Conservation (phyloP, 2,329 filamentous ascomycete genomes). For the Alternaria viburni region DNA sequence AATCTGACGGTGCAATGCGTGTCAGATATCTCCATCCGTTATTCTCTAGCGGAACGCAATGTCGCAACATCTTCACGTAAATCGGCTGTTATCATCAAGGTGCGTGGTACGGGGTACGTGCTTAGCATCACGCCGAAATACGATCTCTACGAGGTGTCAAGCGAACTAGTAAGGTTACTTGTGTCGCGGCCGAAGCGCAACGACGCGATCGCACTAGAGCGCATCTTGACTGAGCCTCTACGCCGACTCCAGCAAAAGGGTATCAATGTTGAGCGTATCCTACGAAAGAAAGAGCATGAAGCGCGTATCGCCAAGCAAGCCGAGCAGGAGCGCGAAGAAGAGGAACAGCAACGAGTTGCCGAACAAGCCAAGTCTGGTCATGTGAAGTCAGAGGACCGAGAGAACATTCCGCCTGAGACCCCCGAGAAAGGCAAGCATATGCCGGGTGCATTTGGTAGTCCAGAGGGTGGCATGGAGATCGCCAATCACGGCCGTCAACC, state of each 20-base stretch:
- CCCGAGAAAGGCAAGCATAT: slow-evolving; percentile 41
- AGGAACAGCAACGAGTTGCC: slow-evolving; percentile 58
- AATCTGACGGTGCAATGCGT: slow-evolving; percentile 81
- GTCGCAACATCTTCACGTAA: slow-evolving; percentile 54
- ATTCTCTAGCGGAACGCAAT: slow-evolving; percentile 73
- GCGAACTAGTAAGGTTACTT: slow-evolving; percentile 81
- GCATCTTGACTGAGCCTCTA: slow-evolving; percentile 84
- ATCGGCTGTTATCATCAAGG: slow-evolving; percentile 75
- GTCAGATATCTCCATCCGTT: slow-evolving; percentile 75
- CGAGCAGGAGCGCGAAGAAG: slow-evolving; percentile 72
- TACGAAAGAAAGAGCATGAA: slow-evolving; percentile 86
- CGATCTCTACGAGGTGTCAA: slow-evolving; percentile 91
- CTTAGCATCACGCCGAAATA: slow-evolving; percentile 79
- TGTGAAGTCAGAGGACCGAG: slow-evolving; percentile 15
- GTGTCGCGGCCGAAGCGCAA: slow-evolving; percentile 84
- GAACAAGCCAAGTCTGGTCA: slow-evolving; percentile 39
- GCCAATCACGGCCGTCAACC: slow-evolving; percentile 29
- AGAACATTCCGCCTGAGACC: slow-evolving; percentile 27
- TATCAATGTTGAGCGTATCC: slow-evolving; percentile 95
- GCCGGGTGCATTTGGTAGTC: slow-evolving; percentile 47
- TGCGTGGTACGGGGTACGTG: slow-evolving; percentile 69
- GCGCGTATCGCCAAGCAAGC: slow-evolving; percentile 84
- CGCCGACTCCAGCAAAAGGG: slow-evolving; percentile 82
- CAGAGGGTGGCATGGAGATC: slow-evolving; percentile 40
- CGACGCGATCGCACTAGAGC: slow-evolving; percentile 88